Percentiles rank a stretch among this genome's conserved stretches.
phyloP scores from a whole-genome alignment of 208 protist genomes.

The Acanthamoeba quina region DNA sequence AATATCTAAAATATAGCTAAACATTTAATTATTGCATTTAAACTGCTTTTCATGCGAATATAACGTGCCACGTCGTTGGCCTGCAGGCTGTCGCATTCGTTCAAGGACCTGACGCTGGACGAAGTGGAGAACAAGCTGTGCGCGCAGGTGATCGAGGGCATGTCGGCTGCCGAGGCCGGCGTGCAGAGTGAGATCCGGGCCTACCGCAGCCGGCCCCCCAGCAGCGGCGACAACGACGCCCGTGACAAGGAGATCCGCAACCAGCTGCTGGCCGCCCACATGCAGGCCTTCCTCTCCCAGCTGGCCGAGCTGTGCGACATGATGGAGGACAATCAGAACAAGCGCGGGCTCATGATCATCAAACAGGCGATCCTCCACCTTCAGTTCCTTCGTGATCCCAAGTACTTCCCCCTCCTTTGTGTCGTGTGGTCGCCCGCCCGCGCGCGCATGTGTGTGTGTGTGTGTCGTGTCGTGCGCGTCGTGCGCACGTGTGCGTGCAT shows the following conservation, averaged over 20 bases:
- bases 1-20: no score
- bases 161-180: background rate
- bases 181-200: background rate
- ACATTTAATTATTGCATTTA: no score
- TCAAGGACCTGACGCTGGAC: slow-evolving; percentile 14
- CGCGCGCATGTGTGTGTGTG: no score
- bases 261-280: background rate
- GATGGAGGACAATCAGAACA: slow-evolving; percentile 59
- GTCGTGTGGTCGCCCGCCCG: no score
- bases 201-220: background rate
- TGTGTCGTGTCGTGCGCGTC: background rate
- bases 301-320: slow-evolving; percentile 56
- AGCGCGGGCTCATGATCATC: slow-evolving; percentile 20
- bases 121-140: background rate
- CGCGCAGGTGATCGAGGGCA: background rate
- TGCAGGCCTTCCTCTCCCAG: slow-evolving; percentile 26
- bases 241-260: background rate
- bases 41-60: no score
- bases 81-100: slow-evolving; percentile 42
- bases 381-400: background rate
- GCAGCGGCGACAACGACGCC: background rate
- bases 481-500: background rate
- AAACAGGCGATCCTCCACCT: background rate
- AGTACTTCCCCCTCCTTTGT: background rate
- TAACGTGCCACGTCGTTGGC: no score